These are phyloP conservation scores for Picea mariana DNA, from an alignment of 83 land plant genomes.

Conservation along the genomic window DNA sequence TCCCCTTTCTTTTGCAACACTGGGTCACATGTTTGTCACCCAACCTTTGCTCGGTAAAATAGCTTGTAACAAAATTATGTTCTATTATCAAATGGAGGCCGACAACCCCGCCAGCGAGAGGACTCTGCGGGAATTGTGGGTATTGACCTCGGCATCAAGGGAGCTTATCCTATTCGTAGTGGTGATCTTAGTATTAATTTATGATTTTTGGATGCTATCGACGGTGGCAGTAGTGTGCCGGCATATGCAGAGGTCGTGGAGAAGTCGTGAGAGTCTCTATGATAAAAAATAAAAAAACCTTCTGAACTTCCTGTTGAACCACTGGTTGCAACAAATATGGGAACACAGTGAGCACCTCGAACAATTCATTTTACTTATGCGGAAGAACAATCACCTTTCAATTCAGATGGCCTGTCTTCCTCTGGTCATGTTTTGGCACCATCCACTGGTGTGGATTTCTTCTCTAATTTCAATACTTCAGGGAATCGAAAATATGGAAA, in stretches of 20 bases:
- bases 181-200: too few relatives aligned
- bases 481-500: neutral
- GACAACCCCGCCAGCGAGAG: too few relatives aligned
- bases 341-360: constrained; percentile 41
- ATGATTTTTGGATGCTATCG: too few relatives aligned
- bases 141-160: too few relatives aligned
- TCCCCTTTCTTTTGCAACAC: constrained; percentile 64
- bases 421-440: constrained; percentile 79
- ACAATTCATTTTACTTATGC: constrained; percentile 81
- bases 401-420: constrained; percentile 28
- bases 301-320: constrained; percentile 48
- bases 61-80: too few relatives aligned
- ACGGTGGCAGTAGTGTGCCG: too few relatives aligned
- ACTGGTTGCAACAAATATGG: constrained; percentile 27
- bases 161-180: too few relatives aligned
- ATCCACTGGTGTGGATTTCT: neutral
- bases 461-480: neutral
- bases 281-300: constrained; percentile 90
- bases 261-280: constrained; percentile 65
- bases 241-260: too few relatives aligned
- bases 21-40: too few relatives aligned
- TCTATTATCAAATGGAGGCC: too few relatives aligned
- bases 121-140: too few relatives aligned
- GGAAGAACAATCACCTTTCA: constrained; percentile 45
- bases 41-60: too few relatives aligned